These are phyloP conservation scores for Kurtzmaniella fragi DNA, from an alignment of 805 yeast species.

Conservation along the genomic window DNA sequence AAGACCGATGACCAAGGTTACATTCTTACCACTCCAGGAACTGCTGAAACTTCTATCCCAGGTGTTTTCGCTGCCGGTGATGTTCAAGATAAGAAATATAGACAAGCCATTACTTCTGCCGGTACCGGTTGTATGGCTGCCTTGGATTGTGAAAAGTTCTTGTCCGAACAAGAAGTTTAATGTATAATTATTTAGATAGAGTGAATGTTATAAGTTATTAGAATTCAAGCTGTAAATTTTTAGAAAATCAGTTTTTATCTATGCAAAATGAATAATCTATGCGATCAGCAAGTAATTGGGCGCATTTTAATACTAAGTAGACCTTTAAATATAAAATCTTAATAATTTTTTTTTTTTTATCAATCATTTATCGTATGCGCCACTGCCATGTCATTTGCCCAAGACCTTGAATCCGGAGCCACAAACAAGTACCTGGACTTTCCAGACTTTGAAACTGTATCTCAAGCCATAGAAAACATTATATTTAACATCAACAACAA, in stretches of 20 bases:
- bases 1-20: constrained; percentile 87
- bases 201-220: not conserved
- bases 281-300: too few relatives aligned
- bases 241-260: too few relatives aligned
- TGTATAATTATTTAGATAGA: not conserved
- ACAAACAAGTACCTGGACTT: constrained; percentile 27
- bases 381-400: constrained; percentile 18
- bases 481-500: constrained; percentile 24
- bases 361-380: not conserved
- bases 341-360: not conserved
- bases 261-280: too few relatives aligned
- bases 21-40: constrained; percentile 84
- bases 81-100: constrained; percentile 92
- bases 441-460: constrained; percentile 34
- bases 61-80: constrained; percentile 99
- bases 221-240: not conserved
- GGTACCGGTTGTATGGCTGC: constrained; percentile 99
- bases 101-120: constrained; percentile 99
- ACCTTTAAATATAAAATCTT: too few relatives aligned
- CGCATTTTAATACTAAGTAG: too few relatives aligned
- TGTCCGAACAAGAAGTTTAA: constrained; percentile 47
- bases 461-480: constrained; percentile 26
- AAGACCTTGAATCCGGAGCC: constrained; percentile 25
- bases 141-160: constrained; percentile 82
- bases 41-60: constrained; percentile 75